Evolutionary conservation across 306 rosid genomes (phyloP).

Genomic region (Geum urbanum): DNA sequence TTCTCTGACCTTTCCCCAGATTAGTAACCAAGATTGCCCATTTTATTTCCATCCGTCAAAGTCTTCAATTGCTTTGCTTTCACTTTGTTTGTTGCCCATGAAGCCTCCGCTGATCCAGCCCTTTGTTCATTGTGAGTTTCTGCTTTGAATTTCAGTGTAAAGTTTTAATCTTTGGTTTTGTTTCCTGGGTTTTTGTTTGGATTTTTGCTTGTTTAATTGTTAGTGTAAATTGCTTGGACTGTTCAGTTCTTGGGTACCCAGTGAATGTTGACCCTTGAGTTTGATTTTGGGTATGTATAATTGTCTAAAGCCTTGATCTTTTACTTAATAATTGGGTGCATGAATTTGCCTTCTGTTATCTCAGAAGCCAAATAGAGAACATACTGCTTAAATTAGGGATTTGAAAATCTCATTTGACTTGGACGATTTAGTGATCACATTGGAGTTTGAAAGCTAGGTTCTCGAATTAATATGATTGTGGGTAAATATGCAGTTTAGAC

Average conservation of each 20-base stretch:
- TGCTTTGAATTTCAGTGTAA: neutral
- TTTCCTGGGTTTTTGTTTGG: neutral
- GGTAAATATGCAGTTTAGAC: neutral
- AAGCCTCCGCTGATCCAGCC: conserved; percentile 33
- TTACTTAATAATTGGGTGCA: neutral
- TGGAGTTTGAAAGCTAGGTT: conserved; percentile 16
- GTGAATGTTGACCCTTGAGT: conserved; percentile 2
- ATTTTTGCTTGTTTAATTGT: neutral
- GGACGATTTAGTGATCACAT: conserved; percentile 15
- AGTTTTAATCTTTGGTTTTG: conserved; percentile 2
- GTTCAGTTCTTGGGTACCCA: neutral
- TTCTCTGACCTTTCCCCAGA: conserved; percentile 1
- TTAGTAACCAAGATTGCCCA: conserved; percentile 5
- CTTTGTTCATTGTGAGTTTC: conserved; percentile 34
- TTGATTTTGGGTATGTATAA: neutral
- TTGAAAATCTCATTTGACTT: conserved; percentile 1
- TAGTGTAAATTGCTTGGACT: conserved; percentile 14
- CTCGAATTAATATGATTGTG: neutral
- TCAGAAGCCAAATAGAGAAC: neutral
- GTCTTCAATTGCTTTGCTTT: conserved; percentile 17
- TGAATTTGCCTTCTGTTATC: neutral
- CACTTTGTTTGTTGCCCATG: neutral
- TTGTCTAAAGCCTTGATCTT: neutral
- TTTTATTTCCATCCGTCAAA: conserved; percentile 15
- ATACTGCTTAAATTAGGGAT: conserved; percentile 16